Conservation (phyloP, 805 yeast genomes). For the Barnettozyma siamensis region DNA sequence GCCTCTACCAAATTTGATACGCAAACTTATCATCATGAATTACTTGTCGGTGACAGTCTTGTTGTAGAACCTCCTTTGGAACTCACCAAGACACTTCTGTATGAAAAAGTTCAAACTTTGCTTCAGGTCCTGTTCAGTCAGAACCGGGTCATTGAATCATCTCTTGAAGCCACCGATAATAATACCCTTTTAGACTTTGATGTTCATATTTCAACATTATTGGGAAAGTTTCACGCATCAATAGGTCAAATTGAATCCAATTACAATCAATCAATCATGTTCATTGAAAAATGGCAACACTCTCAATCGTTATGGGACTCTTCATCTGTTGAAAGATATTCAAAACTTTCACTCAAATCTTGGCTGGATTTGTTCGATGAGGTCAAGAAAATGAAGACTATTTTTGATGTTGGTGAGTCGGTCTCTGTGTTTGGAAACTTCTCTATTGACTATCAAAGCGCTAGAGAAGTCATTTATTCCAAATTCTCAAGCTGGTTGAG, state of each 20-base stretch:
- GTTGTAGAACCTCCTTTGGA: slow-evolving; percentile 37
- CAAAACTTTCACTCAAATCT: slow-evolving; percentile 28
- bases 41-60: slow-evolving; percentile 33
- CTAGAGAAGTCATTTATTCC: slow-evolving; percentile 45
- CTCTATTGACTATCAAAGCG: slow-evolving; percentile 42
- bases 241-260: slow-evolving; percentile 29
- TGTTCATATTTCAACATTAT: slow-evolving; percentile 2
- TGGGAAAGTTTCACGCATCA: slow-evolving; percentile 18
- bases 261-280: slow-evolving; percentile 27
- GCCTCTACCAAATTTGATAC: slow-evolving; percentile 2
- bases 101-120: slow-evolving; percentile 23
- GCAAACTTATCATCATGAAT: slow-evolving; percentile 26
- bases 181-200: slow-evolving; percentile 6
- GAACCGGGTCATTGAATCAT: slow-evolving; percentile 16
- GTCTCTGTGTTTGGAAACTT: slow-evolving; percentile 36
- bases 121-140: slow-evolving; percentile 24
- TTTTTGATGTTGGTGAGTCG: slow-evolving; percentile 47
- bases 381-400: slow-evolving; percentile 35
- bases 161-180: slow-evolving; percentile 14
- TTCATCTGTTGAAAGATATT: slow-evolving; percentile 35
- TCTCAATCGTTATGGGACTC: slow-evolving; percentile 59
- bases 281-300: slow-evolving; percentile 46
- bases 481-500: slow-evolving; percentile 58
- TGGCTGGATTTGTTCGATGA: slow-evolving; percentile 49
- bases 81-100: slow-evolving; percentile 28